These are phyloP conservation scores for Candolleomyces aberdarensis DNA, from an alignment of 768 basidiomycete species.

Conservation along the genomic window DNA sequence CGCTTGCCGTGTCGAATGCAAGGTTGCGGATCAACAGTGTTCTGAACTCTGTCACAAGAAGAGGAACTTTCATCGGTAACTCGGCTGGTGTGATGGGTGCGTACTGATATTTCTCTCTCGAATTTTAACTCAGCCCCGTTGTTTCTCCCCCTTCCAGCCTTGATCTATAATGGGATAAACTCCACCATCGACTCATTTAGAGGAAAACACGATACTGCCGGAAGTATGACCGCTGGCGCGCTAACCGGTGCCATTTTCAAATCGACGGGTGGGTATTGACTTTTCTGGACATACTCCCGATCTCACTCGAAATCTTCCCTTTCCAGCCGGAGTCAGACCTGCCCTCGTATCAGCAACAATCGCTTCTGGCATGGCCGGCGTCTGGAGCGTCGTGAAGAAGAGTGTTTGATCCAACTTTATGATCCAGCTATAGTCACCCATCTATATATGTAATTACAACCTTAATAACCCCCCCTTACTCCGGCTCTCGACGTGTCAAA, in stretches of 20 bases:
- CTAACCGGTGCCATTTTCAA: conserved; percentile 90
- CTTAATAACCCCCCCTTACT: conserved; percentile 44
- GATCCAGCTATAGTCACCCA: conserved; percentile 35
- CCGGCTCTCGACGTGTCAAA: conserved; percentile 43
- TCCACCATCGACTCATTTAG: conserved; percentile 86
- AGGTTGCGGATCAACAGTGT: conserved; percentile 95
- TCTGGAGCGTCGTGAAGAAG: conserved; percentile 95
- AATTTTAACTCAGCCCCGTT: conserved; percentile 29
- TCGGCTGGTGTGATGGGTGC: conserved; percentile 95
- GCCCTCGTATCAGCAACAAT: conserved; percentile 86
- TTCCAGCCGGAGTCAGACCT: conserved; percentile 86
- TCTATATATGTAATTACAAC: conserved; percentile 48
- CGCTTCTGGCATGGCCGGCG: conserved; percentile 85
- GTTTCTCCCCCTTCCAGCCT: conserved; percentile 57
- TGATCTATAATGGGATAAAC: conserved; percentile 95
- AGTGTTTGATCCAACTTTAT: conserved; percentile 64
- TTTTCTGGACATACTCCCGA: conserved; percentile 24
- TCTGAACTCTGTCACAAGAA: conserved; percentile 92
- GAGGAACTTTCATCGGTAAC: conserved; percentile 98
- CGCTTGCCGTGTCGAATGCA: conserved; percentile 80
- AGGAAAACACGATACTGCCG: conserved; percentile 87
- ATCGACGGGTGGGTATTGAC: conserved; percentile 74
- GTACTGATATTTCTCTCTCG: conserved; percentile 37
- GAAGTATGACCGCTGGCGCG: conserved; percentile 90
- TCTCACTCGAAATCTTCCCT: conserved; percentile 22